phyloP scores from a whole-genome alignment of 495 filamentous ascomycete genomes.

The Penicillium goetzii region DNA sequence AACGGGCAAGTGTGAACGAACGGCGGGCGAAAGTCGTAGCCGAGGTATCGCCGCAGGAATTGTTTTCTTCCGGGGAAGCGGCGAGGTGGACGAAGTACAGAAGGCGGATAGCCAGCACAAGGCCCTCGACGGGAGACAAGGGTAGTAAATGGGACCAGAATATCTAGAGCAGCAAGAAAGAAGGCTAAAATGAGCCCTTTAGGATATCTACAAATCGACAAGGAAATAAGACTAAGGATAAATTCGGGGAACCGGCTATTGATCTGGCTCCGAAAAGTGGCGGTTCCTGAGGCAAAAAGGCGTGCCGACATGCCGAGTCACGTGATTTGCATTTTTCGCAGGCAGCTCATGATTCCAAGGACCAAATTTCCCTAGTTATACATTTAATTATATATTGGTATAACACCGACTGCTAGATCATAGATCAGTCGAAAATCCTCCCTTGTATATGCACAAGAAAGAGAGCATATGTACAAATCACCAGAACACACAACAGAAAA shows the following conservation, averaged over 20 bases:
- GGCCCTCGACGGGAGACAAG: neutral
- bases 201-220: neutral
- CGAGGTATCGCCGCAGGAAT: constrained; percentile 32
- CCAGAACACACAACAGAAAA: constrained; percentile 17
- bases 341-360: neutral
- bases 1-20: neutral
- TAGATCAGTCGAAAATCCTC: neutral
- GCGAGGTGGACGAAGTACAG: neutral
- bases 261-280: constrained; percentile 9
- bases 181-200: neutral
- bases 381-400: neutral
- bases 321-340: constrained; percentile 25
- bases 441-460: constrained; percentile 29
- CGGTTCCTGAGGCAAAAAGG: constrained; percentile 28
- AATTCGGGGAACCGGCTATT: neutral
- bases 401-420: neutral
- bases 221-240: constrained; percentile 1
- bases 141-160: neutral
- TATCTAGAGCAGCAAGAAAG: neutral
- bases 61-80: constrained; percentile 28
- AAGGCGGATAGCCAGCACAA: neutral
- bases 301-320: constrained; percentile 32
- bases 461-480: constrained; percentile 35
- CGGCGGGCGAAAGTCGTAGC: constrained; percentile 27
- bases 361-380: neutral